Base-by-base conservation (phyloP, 1,139 yeast genomes). In the Diutina rugosa region DNA sequence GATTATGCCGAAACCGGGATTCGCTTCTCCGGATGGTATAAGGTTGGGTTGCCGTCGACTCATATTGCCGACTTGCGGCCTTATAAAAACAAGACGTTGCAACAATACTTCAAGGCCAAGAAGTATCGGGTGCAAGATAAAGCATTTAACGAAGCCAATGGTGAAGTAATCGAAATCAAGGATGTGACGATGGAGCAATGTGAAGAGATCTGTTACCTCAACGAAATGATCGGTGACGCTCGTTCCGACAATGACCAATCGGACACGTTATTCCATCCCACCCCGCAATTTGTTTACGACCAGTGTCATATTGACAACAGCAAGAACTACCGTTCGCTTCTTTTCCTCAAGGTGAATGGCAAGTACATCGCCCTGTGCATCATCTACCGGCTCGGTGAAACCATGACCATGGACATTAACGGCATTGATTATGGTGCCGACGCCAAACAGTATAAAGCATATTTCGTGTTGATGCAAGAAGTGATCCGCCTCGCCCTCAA, bases 381-480 rank as follows among this genome's bases (percentile, higher is more conserved):
- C 3, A 63, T 74, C 32, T 74, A 74, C 64, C 60, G 78, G 45
- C 65, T 75, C 21, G 79, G 79, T 1, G 76, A 72, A 51, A 75
- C 79, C 0, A 71, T 75, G 55, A 75, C 79, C 1, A 71, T 77
- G 6, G 79, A 75, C 60, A 63, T 74, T 6, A 79, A 74, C 60
- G 79, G 79, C 4, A 64, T 75, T 30, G 71, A 74, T 57, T 49
- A 49, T 16, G 41, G 26, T 32, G 53, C 53, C 21, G 53, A 49
- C 44, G 53, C 53, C 44, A 49, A 49, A 21, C 76, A 74, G 57
- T 71, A 70, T 60, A 74, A 73, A 59, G 78, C 78, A 3, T 74
- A 74, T 59, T 74, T 74, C 62, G 79, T 75, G 30, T 75, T 75
- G 79, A 74, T 74, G 79, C 79, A 74, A 62, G 71, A 72, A 57